A percentile compares a stretch with the other conserved stretches of the same genome.
Evolutionary conservation across 2,329 filamentous ascomycete species (phyloP).

Genomic region (Talaromyces verruculosus): DNA sequence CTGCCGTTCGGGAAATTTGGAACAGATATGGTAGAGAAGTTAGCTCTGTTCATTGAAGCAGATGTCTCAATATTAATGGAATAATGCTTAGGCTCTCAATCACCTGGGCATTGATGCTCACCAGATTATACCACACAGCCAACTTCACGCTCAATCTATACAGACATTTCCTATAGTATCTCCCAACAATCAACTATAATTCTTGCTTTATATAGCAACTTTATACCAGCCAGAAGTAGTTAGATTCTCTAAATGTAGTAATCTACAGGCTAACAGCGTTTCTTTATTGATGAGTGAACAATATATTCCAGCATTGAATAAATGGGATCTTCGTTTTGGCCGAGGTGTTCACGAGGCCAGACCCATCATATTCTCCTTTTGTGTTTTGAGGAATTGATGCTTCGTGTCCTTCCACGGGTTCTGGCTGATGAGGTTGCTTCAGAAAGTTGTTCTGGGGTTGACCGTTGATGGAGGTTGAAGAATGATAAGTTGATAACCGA

Average conservation of each 20-base stretch:
- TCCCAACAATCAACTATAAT: background rate
- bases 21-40: background rate
- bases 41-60: background rate
- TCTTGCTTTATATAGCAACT: background rate
- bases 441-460: background rate
- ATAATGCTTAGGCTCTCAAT: background rate
- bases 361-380: background rate
- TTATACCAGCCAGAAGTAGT: background rate
- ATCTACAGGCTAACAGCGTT: background rate
- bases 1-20: no score
- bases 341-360: background rate
- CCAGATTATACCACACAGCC: background rate
- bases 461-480: background rate
- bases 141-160: background rate
- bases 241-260: background rate
- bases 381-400: background rate
- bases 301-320: background rate
- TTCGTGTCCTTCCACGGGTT: background rate
- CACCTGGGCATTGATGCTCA: background rate
- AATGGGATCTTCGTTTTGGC: background rate
- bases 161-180: background rate
- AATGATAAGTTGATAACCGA: background rate
- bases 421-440: background rate
- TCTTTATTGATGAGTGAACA: slow-evolving; percentile 11
- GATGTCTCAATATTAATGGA: background rate